These are phyloP conservation scores for Fusarium sp. DNA, from an alignment of 2,329 filamentous ascomycete species.

Conservation along the genomic window DNA sequence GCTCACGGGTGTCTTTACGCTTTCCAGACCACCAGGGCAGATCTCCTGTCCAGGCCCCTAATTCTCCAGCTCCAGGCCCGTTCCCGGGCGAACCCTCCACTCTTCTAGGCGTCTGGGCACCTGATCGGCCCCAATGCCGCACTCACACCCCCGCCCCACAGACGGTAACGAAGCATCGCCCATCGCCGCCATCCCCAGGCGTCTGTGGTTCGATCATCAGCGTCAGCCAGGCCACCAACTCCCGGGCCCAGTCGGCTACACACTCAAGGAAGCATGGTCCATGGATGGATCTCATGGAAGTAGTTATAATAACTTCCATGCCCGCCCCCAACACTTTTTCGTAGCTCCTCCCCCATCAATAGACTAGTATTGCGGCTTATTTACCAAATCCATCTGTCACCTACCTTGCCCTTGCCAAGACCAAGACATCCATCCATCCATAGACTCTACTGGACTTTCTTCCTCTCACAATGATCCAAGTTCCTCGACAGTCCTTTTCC, in stretches of 20 bases:
- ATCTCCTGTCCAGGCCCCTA: not conserved
- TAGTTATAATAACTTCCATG: slow-evolving; percentile 32
- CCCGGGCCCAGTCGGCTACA: slow-evolving; percentile 9
- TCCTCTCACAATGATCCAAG: slow-evolving; percentile 42
- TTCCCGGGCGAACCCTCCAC: slow-evolving; percentile 15
- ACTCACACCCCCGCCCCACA: slow-evolving; percentile 39
- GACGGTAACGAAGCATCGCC: slow-evolving; percentile 10
- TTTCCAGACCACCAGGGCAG: slow-evolving; percentile 11
- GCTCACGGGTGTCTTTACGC: slow-evolving; percentile 13
- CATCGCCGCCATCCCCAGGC: slow-evolving; percentile 27
- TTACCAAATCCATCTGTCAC: slow-evolving; percentile 27
- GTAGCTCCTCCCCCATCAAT: slow-evolving; percentile 26
- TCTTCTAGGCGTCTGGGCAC: slow-evolving; percentile 23
- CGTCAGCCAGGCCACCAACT: slow-evolving; percentile 25
- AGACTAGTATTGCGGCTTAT: slow-evolving; percentile 37
- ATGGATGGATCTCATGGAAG: slow-evolving; percentile 3
- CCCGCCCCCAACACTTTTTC: slow-evolving; percentile 31
- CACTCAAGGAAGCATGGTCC: not conserved
- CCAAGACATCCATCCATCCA: slow-evolving; percentile 16
- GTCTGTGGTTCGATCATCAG: slow-evolving; percentile 36
- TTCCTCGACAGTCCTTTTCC: slow-evolving; percentile 44
- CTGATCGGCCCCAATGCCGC: slow-evolving; percentile 36
- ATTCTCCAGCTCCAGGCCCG: slow-evolving; percentile 4
- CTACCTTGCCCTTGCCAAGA: slow-evolving; percentile 30
- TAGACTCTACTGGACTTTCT: slow-evolving; percentile 8